Base-by-base conservation (phyloP, 495 filamentous ascomycete species). In the Aspergillus cavernicola region DNA sequence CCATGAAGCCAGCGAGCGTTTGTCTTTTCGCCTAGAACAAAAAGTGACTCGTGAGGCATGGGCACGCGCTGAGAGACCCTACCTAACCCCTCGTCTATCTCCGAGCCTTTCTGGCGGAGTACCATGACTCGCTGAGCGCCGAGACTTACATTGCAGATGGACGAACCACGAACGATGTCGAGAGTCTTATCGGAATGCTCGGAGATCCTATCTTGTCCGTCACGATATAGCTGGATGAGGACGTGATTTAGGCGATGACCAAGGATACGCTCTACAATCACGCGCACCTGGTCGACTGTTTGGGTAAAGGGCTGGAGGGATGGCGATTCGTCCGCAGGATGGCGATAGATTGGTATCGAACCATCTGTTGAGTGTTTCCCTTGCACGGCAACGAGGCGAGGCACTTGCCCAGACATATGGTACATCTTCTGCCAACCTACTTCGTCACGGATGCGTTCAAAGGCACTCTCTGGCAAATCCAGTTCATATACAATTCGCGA, bases 121-220 rank as follows among this genome's bases (percentile, higher is more conserved):
- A 85, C 76, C 93, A 99, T 96, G 4, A 85, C 89, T 53, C 93
- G 81, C 70, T 95, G 85, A 1, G 92, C 93, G 5, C 93, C 93
- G 16, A 99, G 76, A 53, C 89, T 95, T 40, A 97, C 84, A 63
- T 97, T 97, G 48, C 90, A 90, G 54, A 99, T 95, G 50, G 72
- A 88, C 11, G 84, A 91, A 11, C 80, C 85, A 36, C 79, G 83
- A 29, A 81, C 85, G 47, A 99, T 95, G 58, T 99, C 93, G 6
- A 99, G 70, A 0, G 92, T 96, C 71, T 99, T 99, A 62, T 99
- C 93, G 24, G 87, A 90, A 65, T 99, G 93, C 62, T 99, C 95
- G 8, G 90, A 95, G 54, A 99, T 99, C 58, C 88, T 87, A 66
- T 98, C 93, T n/a, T 85, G 79, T 16, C 95, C 92, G 58, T 81